phyloP scores from a whole-genome alignment of 1,139 yeast genomes.

The Nakaseomyces glabratus region DNA sequence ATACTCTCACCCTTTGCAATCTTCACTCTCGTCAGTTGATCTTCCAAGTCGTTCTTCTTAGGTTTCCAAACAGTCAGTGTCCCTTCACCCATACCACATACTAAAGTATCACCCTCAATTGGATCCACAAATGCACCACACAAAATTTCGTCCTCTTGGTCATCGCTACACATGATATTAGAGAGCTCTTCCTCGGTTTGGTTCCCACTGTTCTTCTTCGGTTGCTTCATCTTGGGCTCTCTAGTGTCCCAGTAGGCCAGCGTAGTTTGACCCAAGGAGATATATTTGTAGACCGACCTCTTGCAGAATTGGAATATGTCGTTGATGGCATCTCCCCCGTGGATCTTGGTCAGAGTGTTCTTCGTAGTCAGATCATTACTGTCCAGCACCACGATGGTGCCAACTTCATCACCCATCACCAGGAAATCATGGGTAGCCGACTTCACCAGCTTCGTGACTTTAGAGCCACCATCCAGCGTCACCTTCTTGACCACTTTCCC shows the following conservation, averaged over 20 bases:
- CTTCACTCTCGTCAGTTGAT: constrained; percentile 73
- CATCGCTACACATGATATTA: constrained; percentile 52
- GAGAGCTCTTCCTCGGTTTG: constrained; percentile 1
- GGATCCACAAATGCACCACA: constrained; percentile 64
- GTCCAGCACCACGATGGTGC: constrained; percentile 56
- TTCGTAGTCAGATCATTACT: constrained; percentile 40
- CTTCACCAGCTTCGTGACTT: constrained; percentile 53
- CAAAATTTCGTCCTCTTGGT: constrained; percentile 86
- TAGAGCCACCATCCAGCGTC: constrained; percentile 32
- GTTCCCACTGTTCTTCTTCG: background rate
- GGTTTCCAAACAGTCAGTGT: constrained; percentile 87
- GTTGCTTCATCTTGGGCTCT: constrained; percentile 31
- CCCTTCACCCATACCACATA: constrained; percentile 87
- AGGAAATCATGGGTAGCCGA: constrained; percentile 57
- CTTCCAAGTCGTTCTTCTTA: constrained; percentile 54
- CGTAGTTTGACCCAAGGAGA: constrained; percentile 78
- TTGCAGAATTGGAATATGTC: constrained; percentile 60
- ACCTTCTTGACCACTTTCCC: constrained; percentile 68
- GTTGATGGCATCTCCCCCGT: constrained; percentile 63
- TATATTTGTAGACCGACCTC: constrained; percentile 69
- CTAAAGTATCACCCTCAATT: constrained; percentile 55
- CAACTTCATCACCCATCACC: constrained; percentile 73
- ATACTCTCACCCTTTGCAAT: constrained; percentile 65
- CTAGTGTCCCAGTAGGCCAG: constrained; percentile 72
- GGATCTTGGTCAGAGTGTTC: constrained; percentile 43